A percentile compares a stretch with the other conserved stretches of the same genome.
phyloP scores from a whole-genome alignment of 495 filamentous ascomycete genomes.

The Pseudomonodictys pantanalensis region DNA sequence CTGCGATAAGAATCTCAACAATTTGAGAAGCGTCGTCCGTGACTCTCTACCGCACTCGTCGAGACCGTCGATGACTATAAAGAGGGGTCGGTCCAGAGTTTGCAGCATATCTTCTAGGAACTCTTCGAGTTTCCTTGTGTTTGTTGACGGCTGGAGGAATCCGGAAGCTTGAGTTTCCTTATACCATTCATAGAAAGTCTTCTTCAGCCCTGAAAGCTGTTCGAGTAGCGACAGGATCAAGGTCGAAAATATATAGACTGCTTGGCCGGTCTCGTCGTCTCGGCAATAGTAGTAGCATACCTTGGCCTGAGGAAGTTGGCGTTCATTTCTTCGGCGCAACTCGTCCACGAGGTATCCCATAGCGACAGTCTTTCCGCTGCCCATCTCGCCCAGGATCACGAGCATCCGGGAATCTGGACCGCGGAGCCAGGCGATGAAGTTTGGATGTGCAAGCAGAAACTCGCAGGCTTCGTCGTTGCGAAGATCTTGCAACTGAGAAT shows the following conservation, averaged over 20 bases:
- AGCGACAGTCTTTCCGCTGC: slow-evolving; percentile 9
- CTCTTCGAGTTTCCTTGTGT: slow-evolving; percentile 7
- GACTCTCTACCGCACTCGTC: slow-evolving; percentile 14
- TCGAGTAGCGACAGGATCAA: slow-evolving; percentile 9
- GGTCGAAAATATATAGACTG: slow-evolving; percentile 5
- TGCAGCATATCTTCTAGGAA: neutral
- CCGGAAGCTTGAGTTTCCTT: slow-evolving; percentile 7
- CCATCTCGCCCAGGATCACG: slow-evolving; percentile 13
- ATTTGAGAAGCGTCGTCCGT: slow-evolving; percentile 5
- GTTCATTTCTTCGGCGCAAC: slow-evolving; percentile 9
- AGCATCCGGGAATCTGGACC: neutral
- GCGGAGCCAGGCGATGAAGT: slow-evolving; percentile 7
- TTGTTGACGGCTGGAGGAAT: slow-evolving; percentile 7
- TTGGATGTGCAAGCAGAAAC: slow-evolving; percentile 4
- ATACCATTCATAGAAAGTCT: slow-evolving; percentile 16
- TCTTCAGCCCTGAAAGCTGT: slow-evolving; percentile 15
- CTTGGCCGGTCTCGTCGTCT: slow-evolving; percentile 15
- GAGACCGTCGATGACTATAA: slow-evolving; percentile 11
- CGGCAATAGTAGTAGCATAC: slow-evolving; percentile 16
- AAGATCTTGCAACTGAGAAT: slow-evolving; percentile 7
- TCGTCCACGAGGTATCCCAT: slow-evolving; percentile 16
- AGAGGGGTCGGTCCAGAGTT: slow-evolving; percentile 10
- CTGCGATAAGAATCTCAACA: slow-evolving; percentile 4
- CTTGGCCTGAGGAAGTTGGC: slow-evolving; percentile 6
- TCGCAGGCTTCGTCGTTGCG: slow-evolving; percentile 9